Percentiles rank a stretch among this genome's conserved stretches.
Evolutionary conservation across 768 basidiomycete genomes (phyloP).

Genomic region (Collybiopsis confluens): DNA sequence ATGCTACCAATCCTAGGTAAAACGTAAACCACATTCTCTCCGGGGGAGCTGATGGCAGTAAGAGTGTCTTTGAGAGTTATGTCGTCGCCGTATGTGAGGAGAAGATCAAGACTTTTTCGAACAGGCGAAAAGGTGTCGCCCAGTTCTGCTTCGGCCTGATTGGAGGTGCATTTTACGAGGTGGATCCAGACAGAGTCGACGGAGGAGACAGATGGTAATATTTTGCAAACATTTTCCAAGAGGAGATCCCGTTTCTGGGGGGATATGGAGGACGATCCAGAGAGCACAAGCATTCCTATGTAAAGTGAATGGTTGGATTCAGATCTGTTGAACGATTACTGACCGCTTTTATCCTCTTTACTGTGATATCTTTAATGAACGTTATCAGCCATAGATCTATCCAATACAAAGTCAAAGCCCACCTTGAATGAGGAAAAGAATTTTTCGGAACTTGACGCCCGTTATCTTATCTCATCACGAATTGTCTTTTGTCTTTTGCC

Average conservation of each 20-base stretch:
- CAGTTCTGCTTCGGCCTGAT: conserved; percentile 44
- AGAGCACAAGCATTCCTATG: conserved; percentile 67
- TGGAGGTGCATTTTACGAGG: conserved; percentile 62
- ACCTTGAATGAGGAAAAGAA: too few relatives aligned
- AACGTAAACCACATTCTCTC: conserved; percentile 58
- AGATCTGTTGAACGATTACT: too few relatives aligned
- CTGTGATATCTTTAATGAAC: too few relatives aligned
- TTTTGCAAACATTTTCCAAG: conserved; percentile 52
- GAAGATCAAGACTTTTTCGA: conserved; percentile 54
- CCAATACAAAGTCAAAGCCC: too few relatives aligned
- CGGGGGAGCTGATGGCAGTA: conserved; percentile 26
- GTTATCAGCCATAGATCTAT: too few relatives aligned
- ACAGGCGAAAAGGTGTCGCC: conserved; percentile 36
- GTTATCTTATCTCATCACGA: not conserved
- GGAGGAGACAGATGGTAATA: conserved; percentile 49
- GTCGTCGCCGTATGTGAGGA: conserved; percentile 86
- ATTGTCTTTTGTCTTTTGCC: too few relatives aligned
- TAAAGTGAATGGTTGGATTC: not conserved
- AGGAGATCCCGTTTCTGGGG: conserved; percentile 66
- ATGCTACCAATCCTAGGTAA: conserved; percentile 86
- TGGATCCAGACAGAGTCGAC: conserved; percentile 87
- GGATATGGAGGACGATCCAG: conserved; percentile 75
- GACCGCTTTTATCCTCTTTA: too few relatives aligned
- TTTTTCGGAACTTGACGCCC: too few relatives aligned
- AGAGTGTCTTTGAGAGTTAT: conserved; percentile 43